Base-by-base conservation (phyloP, 1,284 basidiomycete species). In the Stygiomarasmius scandens region DNA sequence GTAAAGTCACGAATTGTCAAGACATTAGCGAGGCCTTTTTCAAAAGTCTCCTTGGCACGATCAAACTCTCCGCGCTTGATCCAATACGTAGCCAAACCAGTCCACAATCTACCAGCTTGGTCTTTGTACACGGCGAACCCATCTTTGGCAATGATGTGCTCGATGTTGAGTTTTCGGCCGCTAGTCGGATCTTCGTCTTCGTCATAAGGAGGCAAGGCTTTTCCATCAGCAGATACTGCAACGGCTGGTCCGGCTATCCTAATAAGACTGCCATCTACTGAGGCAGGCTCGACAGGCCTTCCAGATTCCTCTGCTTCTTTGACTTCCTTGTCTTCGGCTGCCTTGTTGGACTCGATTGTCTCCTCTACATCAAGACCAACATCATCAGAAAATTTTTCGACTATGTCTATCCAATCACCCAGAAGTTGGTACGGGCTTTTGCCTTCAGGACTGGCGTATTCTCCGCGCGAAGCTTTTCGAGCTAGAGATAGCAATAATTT, bases 1-100 rank as follows among this genome's bases (percentile, higher is more conserved):
- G 95, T 96, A 72, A 99, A 99, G 76, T 99, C 97, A 23, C 95
- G 88, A 61, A 98, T 91, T 0, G 97, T 98, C 67, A 99, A 79
- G 16, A 98, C 96, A 1, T 78, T 81, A 10, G 84, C 80, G 62
- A 98, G 84, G 9, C 95, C 96, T 25, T 85, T 76, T 72, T 99
- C 97, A 69, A 99, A 99, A 0, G 90, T 95, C 55, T 82, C 81
- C 66, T 85, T 90, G 8, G 92, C 95, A 56, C 89, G 85, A 55
- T 96, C 95, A 67, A 99, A 96, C 69, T 98, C 96, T 62, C 86
- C 93, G 1, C 95, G 87, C 75, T 98, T 97, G 76, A 97, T 96
- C 95, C 96, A 99, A 71, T 97, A 99, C 0, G 96, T 98, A 2
- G 96, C 96, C 36, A 99, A 74, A 0, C 96, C 96, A 3, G 95